phyloP scores from a whole-genome alignment of 2,329 filamentous ascomycete species.

The Aspergillus sp. region DNA sequence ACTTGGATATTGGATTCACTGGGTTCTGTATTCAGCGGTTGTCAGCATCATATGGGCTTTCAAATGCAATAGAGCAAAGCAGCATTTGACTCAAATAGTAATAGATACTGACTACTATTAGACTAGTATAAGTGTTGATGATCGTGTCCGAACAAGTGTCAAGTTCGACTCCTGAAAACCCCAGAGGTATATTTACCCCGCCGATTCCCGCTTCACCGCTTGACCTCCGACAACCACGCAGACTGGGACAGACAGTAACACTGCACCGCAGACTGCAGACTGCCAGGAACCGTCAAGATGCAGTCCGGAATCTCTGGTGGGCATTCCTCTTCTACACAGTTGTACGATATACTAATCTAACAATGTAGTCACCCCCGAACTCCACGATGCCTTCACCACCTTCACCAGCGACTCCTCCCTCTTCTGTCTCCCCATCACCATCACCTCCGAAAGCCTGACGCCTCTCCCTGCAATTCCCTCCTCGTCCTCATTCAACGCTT shows the following conservation, averaged over 20 bases:
- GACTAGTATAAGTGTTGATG: too few relatives aligned
- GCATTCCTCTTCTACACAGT: background rate
- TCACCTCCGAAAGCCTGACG: conserved; percentile 37
- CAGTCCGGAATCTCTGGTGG: conserved; percentile 45
- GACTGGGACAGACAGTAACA: background rate
- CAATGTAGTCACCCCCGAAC: conserved; percentile 37
- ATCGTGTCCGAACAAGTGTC: background rate
- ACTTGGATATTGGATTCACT: background rate
- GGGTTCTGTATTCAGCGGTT: background rate
- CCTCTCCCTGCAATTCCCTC: conserved; percentile 36
- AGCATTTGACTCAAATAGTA: too few relatives aligned
- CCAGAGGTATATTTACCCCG: background rate
- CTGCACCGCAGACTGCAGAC: background rate
- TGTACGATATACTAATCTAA: conserved; percentile 2
- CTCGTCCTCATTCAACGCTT: conserved; percentile 44
- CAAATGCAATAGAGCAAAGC: too few relatives aligned
- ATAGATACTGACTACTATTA: background rate
- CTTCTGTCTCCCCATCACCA: conserved; percentile 43
- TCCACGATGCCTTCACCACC: conserved; percentile 40
- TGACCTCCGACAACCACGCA: conserved; percentile 11
- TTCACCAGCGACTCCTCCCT: conserved; percentile 35
- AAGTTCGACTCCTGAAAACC: background rate
- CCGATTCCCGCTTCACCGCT: conserved; percentile 14
- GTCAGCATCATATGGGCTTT: background rate
- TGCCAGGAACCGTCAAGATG: conserved; percentile 26